These are phyloP conservation scores for Catharanthus roseus DNA, from an alignment of 257 asterid genomes.

Conservation along the genomic window DNA sequence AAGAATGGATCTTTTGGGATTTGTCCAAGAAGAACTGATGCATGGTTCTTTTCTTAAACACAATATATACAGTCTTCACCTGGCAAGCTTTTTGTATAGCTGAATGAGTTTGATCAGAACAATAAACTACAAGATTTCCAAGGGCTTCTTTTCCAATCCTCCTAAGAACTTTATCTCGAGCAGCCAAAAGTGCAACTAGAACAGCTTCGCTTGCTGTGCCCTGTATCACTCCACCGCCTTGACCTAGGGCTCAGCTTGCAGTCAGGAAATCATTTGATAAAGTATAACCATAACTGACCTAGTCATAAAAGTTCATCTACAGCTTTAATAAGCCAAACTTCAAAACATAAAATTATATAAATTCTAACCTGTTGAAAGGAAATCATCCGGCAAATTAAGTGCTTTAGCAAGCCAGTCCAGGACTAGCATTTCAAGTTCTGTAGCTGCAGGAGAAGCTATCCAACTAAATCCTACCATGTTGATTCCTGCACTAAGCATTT, in stretches of 20 bases:
- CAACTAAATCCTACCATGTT: slow-evolving; percentile 97
- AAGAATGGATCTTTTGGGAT: neutral
- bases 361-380: slow-evolving; percentile 61
- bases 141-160: slow-evolving; percentile 59
- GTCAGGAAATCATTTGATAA: slow-evolving; percentile 11
- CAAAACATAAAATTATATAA: neutral
- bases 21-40: neutral
- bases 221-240: slow-evolving; percentile 90
- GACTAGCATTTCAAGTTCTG: slow-evolving; percentile 88
- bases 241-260: slow-evolving; percentile 44
- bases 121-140: slow-evolving; percentile 67
- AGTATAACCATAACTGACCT: neutral
- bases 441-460: slow-evolving; percentile 97
- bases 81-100: slow-evolving; percentile 81
- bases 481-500: slow-evolving; percentile 93
- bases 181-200: slow-evolving; percentile 87
- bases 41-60: neutral
- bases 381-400: slow-evolving; percentile 62
- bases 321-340: too few species aligned
- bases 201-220: slow-evolving; percentile 96
- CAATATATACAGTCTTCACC: slow-evolving; percentile 32
- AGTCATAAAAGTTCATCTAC: neutral
- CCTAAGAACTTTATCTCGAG: slow-evolving; percentile 68
- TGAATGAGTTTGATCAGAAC: slow-evolving; percentile 91
- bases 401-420: slow-evolving; percentile 95